Evolutionary conservation across 495 filamentous ascomycete species (phyloP).

Genomic region (Xylaria flabelliformis): DNA sequence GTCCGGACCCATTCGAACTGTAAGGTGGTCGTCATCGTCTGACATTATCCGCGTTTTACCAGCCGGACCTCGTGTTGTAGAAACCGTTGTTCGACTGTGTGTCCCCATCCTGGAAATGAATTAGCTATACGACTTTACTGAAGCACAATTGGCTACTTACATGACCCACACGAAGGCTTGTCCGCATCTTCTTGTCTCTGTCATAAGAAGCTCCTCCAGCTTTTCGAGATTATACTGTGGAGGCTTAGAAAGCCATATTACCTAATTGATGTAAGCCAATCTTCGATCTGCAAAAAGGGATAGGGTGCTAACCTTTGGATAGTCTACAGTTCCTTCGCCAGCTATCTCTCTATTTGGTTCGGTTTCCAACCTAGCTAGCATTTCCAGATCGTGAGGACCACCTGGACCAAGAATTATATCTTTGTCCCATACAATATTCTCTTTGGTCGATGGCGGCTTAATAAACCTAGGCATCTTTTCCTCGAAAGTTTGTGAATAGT

Average conservation of each 20-base stretch:
- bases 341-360: background rate
- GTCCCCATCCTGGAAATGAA: background rate
- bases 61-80: background rate
- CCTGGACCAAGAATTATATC: background rate
- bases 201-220: background rate
- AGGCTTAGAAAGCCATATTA: background rate
- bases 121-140: background rate
- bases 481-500: too few relatives aligned
- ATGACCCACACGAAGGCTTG: constrained; percentile 13
- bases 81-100: background rate
- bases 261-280: background rate
- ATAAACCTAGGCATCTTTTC: background rate
- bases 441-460: background rate
- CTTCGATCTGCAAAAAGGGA: background rate
- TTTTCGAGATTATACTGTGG: background rate
- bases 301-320: background rate
- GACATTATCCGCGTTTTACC: background rate
- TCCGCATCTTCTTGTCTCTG: background rate
- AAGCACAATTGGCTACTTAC: background rate
- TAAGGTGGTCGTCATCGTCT: constrained; percentile 9
- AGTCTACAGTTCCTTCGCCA: background rate
- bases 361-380: background rate
- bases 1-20: constrained; percentile 18
- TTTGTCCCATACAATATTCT: background rate
- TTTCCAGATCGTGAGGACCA: background rate